A percentile compares a stretch with the other conserved stretches of the same genome.
phyloP scores from a whole-genome alignment of 139 green algal genomes.

The Astrephomene gubernaculifera region DNA sequence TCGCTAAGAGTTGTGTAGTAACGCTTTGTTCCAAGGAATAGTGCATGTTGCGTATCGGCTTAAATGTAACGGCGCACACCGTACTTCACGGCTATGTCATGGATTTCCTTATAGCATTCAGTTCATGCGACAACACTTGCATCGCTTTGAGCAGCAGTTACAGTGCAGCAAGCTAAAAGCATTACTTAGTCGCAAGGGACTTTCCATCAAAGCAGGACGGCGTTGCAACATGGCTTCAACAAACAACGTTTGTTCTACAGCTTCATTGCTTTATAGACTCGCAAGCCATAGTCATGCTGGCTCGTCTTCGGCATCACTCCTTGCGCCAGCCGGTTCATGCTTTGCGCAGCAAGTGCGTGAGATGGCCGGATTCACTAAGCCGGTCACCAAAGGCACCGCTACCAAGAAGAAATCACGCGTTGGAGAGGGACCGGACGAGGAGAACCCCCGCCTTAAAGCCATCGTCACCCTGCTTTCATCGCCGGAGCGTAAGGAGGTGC shows the following conservation, averaged over 20 bases:
- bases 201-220: no score
- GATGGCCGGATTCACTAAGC: neutral
- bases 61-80: no score
- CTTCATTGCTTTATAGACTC: neutral
- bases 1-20: no score
- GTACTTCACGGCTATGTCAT: no score
- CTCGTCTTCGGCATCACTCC: neutral
- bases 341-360: neutral
- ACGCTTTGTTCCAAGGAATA: no score
- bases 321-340: slow-evolving; percentile 3
- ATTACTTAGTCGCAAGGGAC: no score
- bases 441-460: slow-evolving; percentile 1
- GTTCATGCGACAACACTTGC: no score
- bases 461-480: slow-evolving; percentile 26
- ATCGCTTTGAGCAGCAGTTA: no score
- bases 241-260: neutral
- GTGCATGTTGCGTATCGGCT: no score
- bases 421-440: neutral
- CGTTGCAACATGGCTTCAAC: slow-evolving; percentile 3
- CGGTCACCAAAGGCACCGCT: neutral
- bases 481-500: neutral
- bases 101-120: no score
- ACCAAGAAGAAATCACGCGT: slow-evolving; percentile 11
- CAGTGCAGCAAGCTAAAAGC: no score
- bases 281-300: neutral